A percentile compares a stretch with the other conserved stretches of the same genome.
Evolutionary conservation across 148 eudicot genomes (phyloP).

Genomic region (Silene conica): DNA sequence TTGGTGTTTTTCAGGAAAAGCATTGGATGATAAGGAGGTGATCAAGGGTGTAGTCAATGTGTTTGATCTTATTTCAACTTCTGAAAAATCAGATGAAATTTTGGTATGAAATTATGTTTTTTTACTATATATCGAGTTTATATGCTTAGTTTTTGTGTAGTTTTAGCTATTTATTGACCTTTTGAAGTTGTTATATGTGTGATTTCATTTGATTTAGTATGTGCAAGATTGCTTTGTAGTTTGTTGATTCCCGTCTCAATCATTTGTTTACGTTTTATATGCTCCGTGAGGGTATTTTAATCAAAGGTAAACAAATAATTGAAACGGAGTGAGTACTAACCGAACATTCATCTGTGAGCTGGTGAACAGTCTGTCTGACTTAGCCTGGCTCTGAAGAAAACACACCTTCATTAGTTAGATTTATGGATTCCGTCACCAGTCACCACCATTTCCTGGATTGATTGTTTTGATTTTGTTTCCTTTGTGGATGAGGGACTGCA

Average conservation of each 20-base stretch:
- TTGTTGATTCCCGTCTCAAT: background rate
- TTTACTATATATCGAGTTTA: background rate
- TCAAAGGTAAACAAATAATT: no score
- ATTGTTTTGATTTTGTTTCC: background rate
- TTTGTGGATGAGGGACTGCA: no score
- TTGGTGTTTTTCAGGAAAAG: constrained; percentile 33
- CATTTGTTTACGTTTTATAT: no score
- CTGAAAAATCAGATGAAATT: constrained; percentile 38
- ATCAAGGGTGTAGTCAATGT: constrained; percentile 31
- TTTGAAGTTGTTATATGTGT: background rate
- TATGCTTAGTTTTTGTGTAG: background rate
- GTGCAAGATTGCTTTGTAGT: no score
- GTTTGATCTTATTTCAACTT: constrained; percentile 32
- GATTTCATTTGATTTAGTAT: background rate
- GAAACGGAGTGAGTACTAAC: no score
- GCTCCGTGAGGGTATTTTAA: no score
- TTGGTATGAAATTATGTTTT: constrained; percentile 44
- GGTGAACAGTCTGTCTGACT: no score
- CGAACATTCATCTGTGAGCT: no score
- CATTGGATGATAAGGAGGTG: constrained; percentile 34
- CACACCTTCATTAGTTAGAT: no score
- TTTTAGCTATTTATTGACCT: background rate
- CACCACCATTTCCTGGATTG: no score
- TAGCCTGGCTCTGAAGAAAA: no score
- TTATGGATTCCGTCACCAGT: no score